Conservation (phyloP, 1,284 basidiomycete genomes). For the Moesziomyces parantarcticus region DNA sequence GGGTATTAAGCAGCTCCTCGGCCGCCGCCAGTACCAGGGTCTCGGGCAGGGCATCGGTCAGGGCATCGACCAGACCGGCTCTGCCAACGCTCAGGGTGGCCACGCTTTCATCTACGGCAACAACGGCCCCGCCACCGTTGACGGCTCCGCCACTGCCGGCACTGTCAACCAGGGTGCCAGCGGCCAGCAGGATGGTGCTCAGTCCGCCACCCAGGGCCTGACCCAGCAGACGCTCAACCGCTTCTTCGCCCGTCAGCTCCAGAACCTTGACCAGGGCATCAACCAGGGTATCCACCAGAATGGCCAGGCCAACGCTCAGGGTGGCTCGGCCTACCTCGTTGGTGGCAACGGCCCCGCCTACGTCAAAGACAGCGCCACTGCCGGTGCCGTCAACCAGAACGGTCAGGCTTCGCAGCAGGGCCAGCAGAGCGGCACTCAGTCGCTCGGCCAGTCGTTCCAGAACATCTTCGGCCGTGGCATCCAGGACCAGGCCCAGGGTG, state of each 20-base stretch:
- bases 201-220: slow-evolving; percentile 34
- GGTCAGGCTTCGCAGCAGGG: slow-evolving; percentile 28
- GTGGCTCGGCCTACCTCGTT: slow-evolving; percentile 29
- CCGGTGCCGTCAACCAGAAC: slow-evolving; percentile 25
- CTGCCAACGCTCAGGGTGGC: slow-evolving; percentile 26
- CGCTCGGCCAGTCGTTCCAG: slow-evolving; percentile 15
- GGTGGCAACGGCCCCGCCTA: slow-evolving; percentile 24
- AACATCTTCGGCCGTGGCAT: slow-evolving; percentile 31
- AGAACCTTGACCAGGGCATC: slow-evolving; percentile 33
- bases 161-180: slow-evolving; percentile 21
- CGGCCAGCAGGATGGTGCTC: slow-evolving; percentile 24
- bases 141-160: slow-evolving; percentile 25
- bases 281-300: slow-evolving; percentile 36
- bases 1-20: slow-evolving; percentile 24
- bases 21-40: slow-evolving; percentile 31
- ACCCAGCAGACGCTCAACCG: slow-evolving; percentile 22
- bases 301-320: slow-evolving; percentile 25
- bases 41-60: slow-evolving; percentile 34
- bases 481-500: slow-evolving; percentile 31
- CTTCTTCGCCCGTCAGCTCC: slow-evolving; percentile 25
- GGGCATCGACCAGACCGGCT: slow-evolving; percentile 29
- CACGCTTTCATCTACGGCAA: slow-evolving; percentile 24
- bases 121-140: slow-evolving; percentile 22
- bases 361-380: slow-evolving; percentile 25
- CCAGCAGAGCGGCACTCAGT: slow-evolving; percentile 38